Evolutionary conservation across 129 eudicot genomes (phyloP).

Genomic region (Saussurea involucrata): DNA sequence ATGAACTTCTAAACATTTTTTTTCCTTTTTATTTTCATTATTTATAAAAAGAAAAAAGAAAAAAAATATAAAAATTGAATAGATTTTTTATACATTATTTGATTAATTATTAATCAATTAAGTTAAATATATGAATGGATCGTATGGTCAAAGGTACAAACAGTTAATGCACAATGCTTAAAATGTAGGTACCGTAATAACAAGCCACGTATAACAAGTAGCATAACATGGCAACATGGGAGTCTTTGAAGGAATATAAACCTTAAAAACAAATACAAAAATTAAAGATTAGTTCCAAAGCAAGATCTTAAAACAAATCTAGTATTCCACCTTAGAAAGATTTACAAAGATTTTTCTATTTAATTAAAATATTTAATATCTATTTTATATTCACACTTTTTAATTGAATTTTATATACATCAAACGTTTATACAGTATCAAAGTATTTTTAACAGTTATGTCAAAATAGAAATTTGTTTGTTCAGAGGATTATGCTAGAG

Average conservation of each 20-base stretch:
- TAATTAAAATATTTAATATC: neutral
- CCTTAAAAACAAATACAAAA: conserved; percentile 1
- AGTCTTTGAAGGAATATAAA: conserved; percentile 32
- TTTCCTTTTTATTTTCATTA: no score
- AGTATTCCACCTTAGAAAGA: conserved; percentile 22
- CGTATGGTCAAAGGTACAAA: neutral
- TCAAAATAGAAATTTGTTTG: no score
- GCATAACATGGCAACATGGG: conserved; percentile 39
- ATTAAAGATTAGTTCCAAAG: conserved; percentile 15
- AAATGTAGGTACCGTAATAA: conserved; percentile 6
- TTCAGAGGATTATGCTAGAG: no score
- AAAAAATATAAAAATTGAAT: no score
- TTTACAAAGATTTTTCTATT: conserved; percentile 24
- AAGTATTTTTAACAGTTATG: no score
- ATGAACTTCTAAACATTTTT: no score
- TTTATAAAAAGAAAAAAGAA: no score
- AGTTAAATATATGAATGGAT: no score
- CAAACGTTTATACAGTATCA: neutral
- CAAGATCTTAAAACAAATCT: conserved; percentile 28
- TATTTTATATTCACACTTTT: neutral
- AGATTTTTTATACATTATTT: no score
- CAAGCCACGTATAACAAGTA: conserved; percentile 24
- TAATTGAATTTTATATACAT: neutral
- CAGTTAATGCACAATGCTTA: neutral
- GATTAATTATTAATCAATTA: no score